A percentile compares a stretch with the other conserved stretches of the same genome.
phyloP scores from a whole-genome alignment of 1,139 yeast species.

The Meyerozyma guilliermondii region DNA sequence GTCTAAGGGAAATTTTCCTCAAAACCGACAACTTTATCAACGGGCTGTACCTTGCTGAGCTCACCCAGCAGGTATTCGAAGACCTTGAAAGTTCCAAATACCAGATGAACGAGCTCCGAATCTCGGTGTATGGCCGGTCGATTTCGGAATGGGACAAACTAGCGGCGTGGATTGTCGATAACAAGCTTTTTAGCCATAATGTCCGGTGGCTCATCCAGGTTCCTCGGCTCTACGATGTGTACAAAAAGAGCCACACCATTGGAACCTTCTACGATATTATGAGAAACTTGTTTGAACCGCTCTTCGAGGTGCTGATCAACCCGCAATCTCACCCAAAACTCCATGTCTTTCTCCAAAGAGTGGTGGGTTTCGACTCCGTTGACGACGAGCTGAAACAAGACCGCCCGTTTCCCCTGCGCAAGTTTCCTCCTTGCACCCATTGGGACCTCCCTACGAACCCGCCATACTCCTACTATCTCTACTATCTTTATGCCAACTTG shows the following conservation, averaged over 20 bases:
- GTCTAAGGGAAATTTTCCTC: conserved; percentile 89
- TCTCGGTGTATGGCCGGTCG: conserved; percentile 88
- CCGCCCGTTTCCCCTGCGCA: conserved; percentile 63
- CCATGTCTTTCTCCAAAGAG: conserved; percentile 83
- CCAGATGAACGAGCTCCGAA: conserved; percentile 95
- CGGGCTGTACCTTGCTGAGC: conserved; percentile 87
- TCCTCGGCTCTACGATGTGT: conserved; percentile 88
- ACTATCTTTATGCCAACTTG: conserved; percentile 81
- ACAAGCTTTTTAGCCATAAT: conserved; percentile 85
- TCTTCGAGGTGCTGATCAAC: conserved; percentile 82
- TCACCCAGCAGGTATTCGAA: conserved; percentile 87
- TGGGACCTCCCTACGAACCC: conserved; percentile 84
- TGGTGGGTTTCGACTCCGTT: conserved; percentile 95
- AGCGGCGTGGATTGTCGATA: conserved; percentile 93
- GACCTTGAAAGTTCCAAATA: conserved; percentile 93
- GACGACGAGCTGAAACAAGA: conserved; percentile 96
- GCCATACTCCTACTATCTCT: conserved; percentile 94
- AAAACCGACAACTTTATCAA: conserved; percentile 91
- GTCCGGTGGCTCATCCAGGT: conserved; percentile 96
- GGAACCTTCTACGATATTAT: conserved; percentile 70
- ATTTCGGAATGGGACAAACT: conserved; percentile 91
- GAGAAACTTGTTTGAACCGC: conserved; percentile 77
- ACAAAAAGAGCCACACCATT: conserved; percentile 73
- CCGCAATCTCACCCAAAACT: conserved; percentile 87
- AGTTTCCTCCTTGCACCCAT: conserved; percentile 74